Percentiles rank a stretch among this genome's conserved stretches.
Evolutionary conservation across 2,329 filamentous ascomycete species (phyloP).

Genomic region (Pseudofabraea citricarpa): DNA sequence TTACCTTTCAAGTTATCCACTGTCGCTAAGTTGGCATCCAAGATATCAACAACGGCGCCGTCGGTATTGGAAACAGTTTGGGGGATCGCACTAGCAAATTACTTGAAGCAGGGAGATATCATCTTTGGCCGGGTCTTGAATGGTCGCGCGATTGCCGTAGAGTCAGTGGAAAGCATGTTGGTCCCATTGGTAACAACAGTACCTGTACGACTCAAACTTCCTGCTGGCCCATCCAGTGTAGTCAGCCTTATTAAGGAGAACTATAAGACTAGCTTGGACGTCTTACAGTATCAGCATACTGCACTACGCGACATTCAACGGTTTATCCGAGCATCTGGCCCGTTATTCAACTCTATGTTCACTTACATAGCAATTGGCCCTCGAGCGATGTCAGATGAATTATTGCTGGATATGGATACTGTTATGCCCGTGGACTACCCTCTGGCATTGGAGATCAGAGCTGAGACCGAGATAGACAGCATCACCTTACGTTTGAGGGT

Average conservation of each 20-base stretch:
- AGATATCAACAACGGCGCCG: no score
- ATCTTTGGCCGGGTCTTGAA: background rate
- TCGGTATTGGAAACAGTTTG: no score
- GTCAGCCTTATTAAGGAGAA: background rate
- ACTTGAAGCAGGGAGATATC: background rate
- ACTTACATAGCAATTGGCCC: slow-evolving; percentile 22
- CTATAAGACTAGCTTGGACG: background rate
- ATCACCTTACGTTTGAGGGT: slow-evolving; percentile 22
- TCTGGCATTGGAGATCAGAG: slow-evolving; percentile 30
- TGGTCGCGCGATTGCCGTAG: background rate
- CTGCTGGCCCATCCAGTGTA: background rate
- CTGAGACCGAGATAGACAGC: slow-evolving; percentile 17
- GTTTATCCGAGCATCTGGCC: slow-evolving; percentile 27
- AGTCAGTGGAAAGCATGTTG: background rate
- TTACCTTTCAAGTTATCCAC: no score
- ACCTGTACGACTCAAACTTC: background rate
- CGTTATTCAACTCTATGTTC: slow-evolving; percentile 31
- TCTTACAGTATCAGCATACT: slow-evolving; percentile 26
- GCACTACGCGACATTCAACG: slow-evolving; percentile 30
- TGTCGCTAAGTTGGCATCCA: no score
- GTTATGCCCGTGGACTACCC: slow-evolving; percentile 31
- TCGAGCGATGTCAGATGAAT: slow-evolving; percentile 4
- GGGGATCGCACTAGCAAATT: background rate
- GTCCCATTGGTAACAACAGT: background rate
- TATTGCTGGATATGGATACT: slow-evolving; percentile 29